Base-by-base conservation (phyloP, 1,284 basidiomycete species). In the Papiliotrema laurentii region DNA sequence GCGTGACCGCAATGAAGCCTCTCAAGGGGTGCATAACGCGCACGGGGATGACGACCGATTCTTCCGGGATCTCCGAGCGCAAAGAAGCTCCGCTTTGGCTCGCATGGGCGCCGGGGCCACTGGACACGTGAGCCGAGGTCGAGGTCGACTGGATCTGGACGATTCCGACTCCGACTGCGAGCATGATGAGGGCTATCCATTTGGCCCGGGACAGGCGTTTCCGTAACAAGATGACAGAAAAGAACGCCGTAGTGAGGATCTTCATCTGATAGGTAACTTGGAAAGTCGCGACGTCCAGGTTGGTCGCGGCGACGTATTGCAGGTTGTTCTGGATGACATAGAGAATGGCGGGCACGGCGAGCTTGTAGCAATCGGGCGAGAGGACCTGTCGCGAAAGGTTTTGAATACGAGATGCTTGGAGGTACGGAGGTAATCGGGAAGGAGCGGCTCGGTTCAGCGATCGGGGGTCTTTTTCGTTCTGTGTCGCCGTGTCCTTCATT, bases 311-410 rank as follows among this genome's bases (percentile, higher is more conserved):
- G 51, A 94, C 86, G 73, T 91, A 97, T 72, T 97, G 93, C 35
- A 97, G 79, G 72, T 91, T 92, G 78, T 97, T 97, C 76, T 97
- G 93, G 51, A 94, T 83, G 62, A 94, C 90, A 54, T 97, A 98
- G 59, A 97, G 86, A 51, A 97, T 81, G 10, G 94, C 94, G 10
- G 94, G 94, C 55, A 97, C 92, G 24, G 89, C 90, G 18, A 97
- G 82, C 73, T 96, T 97, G 89, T 91, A 96, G 75, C 89, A 92
- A 74, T 97, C 93, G 2, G 80, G 75, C 54, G 87, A 90, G 70
- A 89, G 84, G 43, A 84, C 76, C 16, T 66, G 59, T 4, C 46
- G 41, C 9, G 50, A 50, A 6, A 75, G 56, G 5, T 56, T 45
- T 1, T 45, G 39, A 28, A 70, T 38, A 13, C 68, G 54, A 21